phyloP scores from a whole-genome alignment of 768 basidiomycete genomes.

The Strobilomyces dryophilus region DNA sequence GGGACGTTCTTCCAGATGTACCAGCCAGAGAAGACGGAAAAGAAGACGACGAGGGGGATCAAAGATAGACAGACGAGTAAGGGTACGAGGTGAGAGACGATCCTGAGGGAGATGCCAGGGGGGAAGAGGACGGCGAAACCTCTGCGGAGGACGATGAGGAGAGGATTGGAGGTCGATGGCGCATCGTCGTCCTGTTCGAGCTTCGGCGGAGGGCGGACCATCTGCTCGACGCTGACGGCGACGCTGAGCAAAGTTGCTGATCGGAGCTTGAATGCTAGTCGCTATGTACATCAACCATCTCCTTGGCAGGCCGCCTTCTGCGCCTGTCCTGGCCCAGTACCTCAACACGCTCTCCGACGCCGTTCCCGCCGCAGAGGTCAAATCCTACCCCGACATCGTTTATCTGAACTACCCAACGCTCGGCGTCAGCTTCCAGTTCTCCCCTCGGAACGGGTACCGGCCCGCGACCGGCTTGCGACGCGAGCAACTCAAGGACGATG shows the following conservation, averaged over 20 bases:
- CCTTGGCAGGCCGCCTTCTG: conserved; percentile 50
- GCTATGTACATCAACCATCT: conserved; percentile 33
- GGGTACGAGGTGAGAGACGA: conserved; percentile 63
- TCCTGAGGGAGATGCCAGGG: conserved; percentile 19
- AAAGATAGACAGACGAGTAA: conserved; percentile 55
- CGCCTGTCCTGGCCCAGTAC: conserved; percentile 40
- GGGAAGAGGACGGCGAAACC: conserved; percentile 10
- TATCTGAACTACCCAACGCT: conserved; percentile 82
- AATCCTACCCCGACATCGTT: conserved; percentile 75
- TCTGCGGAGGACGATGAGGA: conserved; percentile 1
- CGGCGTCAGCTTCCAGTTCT: conserved; percentile 79
- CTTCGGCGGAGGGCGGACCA: conserved; percentile 22
- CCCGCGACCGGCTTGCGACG: conserved; percentile 43
- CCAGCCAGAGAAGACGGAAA: conserved; percentile 67
- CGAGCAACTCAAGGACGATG: conserved; percentile 46
- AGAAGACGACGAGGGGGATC: conserved; percentile 55
- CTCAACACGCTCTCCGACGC: conserved; percentile 35
- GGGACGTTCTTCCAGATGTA: conserved; percentile 72
- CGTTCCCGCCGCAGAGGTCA: conserved; percentile 52
- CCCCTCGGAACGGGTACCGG: conserved; percentile 61
- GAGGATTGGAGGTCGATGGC: not conserved
- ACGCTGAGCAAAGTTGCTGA: conserved; percentile 1
- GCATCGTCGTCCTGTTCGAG: conserved; percentile 15
- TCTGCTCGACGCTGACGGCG: conserved; percentile 7
- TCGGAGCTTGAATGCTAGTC: conserved; percentile 21